Percentiles rank a stretch among this genome's conserved stretches.
Evolutionary conservation across 139 green algal species (phyloP).

Genomic region (Tetradesmus lagerheimii): DNA sequence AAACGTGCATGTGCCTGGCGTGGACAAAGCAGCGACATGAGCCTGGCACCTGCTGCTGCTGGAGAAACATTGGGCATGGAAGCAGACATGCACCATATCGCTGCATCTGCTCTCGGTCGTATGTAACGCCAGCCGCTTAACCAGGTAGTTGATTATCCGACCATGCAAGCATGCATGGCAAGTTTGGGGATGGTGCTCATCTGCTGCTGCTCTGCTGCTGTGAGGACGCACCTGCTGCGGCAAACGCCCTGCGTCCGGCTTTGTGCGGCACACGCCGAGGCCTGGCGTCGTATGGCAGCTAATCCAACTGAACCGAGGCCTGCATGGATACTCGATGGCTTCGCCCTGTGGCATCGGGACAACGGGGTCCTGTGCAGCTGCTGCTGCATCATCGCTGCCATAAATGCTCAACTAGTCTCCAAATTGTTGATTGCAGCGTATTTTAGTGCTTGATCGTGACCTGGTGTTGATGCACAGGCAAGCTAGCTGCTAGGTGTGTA

Average conservation of each 20-base stretch:
- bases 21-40: too few relatives aligned
- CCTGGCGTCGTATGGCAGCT: not conserved
- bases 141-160: too few relatives aligned
- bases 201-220: not conserved
- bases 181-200: not conserved
- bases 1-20: too few relatives aligned
- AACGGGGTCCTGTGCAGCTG: not conserved
- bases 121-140: too few relatives aligned
- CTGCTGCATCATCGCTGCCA: not conserved
- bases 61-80: too few relatives aligned
- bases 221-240: not conserved
- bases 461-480: not conserved
- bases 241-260: not conserved
- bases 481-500: not conserved
- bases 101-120: too few relatives aligned
- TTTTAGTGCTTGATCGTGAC: too few relatives aligned
- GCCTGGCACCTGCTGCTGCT: too few relatives aligned
- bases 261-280: not conserved
- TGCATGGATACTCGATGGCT: not conserved
- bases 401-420: not conserved
- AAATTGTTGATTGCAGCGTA: not conserved
- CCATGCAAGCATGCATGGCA: not conserved
- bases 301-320: not conserved
- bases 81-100: too few relatives aligned
- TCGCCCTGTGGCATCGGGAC: not conserved